These are phyloP conservation scores for Favolaschia claudopus DNA, from an alignment of 768 basidiomycete genomes.

Conservation along the genomic window DNA sequence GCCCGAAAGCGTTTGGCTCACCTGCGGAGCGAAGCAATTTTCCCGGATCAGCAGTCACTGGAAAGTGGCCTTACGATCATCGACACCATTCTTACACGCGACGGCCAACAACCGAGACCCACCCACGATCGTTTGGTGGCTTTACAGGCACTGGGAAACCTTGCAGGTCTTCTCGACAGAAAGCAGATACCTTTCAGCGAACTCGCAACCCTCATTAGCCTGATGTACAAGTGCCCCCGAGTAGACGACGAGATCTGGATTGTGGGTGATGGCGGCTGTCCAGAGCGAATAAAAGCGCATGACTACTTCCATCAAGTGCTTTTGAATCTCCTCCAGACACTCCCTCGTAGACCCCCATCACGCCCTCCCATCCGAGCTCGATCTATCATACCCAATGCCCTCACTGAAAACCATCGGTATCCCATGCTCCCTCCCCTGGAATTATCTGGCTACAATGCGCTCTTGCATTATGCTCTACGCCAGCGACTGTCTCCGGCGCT, in stretches of 20 bases:
- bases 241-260: slow-evolving; percentile 49
- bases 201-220: slow-evolving; percentile 53
- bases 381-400: slow-evolving; percentile 21
- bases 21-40: slow-evolving; percentile 21
- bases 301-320: slow-evolving; percentile 59
- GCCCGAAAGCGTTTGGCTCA: slow-evolving; percentile 17
- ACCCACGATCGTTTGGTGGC: slow-evolving; percentile 40
- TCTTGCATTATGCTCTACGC: slow-evolving; percentile 72
- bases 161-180: slow-evolving; percentile 60
- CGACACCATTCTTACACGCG: slow-evolving; percentile 38
- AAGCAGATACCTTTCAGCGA: slow-evolving; percentile 54
- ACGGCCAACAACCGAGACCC: slow-evolving; percentile 27
- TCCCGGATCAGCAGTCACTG: slow-evolving; percentile 25
- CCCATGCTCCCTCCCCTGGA: slow-evolving; percentile 43
- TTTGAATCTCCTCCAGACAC: slow-evolving; percentile 44
- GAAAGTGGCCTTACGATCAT: slow-evolving; percentile 43
- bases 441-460: slow-evolving; percentile 59
- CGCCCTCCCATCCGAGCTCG: slow-evolving; percentile 30
- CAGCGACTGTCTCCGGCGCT: slow-evolving; percentile 60
- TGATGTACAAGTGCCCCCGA: slow-evolving; percentile 56
- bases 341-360: slow-evolving; percentile 37
- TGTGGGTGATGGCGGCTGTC: slow-evolving; percentile 30
- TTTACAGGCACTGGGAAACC: slow-evolving; percentile 68
- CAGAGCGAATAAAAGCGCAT: slow-evolving; percentile 47
- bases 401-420: slow-evolving; percentile 14